Evolutionary conservation across 2,329 filamentous ascomycete species (phyloP), one percentile per base, ranked within the genome.

Genomic region (Pseudogymnoascus verrucosus): DNA sequence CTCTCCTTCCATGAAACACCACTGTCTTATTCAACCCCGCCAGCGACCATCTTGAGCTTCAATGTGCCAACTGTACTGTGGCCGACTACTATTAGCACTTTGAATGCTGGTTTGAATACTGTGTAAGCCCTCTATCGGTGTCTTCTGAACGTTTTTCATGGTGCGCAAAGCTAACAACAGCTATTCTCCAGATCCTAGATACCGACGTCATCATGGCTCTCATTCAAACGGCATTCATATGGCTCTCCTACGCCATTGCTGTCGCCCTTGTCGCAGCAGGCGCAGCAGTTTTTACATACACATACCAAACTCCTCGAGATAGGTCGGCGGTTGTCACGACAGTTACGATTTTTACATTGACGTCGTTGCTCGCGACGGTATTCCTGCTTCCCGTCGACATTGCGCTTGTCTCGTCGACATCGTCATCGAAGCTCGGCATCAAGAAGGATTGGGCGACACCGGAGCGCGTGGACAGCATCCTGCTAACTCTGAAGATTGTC

Each of bases 401-500:
- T 69, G 95, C 95, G 10, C 84, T 99, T 69, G 89, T 97, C 59
- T 97, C 93, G 1, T 91, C 92, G 5, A 99, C 95, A 0, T 89
- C 87, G 12, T 87, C 87, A 63, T 84, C 88, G 5, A 84, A 86
- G 60, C 80, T 89, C 36, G 95, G 95, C 65, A 83, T 83, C 60
- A 96, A 96, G 79, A 97, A 97, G 76, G 88, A 93, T 69, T 99
- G 95, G 95, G 95, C 95, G 10, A 96, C 90, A 0, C 90, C 91
- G 26, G 84, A 89, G 67, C 86, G 86, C 62, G 86, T 98, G 65
- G 83, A 90, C 67, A 83, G 84, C 67, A 96, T 98, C 63, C 80
- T 93, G 14, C 82, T 86, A 67, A 91, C 90, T 0, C 82, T 99
- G 67, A 90, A 90, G 74, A 83, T 96, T 64, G 89, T 96, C 64